Conservation (phyloP, 768 basidiomycete genomes). For the Dentipellis sp. region DNA sequence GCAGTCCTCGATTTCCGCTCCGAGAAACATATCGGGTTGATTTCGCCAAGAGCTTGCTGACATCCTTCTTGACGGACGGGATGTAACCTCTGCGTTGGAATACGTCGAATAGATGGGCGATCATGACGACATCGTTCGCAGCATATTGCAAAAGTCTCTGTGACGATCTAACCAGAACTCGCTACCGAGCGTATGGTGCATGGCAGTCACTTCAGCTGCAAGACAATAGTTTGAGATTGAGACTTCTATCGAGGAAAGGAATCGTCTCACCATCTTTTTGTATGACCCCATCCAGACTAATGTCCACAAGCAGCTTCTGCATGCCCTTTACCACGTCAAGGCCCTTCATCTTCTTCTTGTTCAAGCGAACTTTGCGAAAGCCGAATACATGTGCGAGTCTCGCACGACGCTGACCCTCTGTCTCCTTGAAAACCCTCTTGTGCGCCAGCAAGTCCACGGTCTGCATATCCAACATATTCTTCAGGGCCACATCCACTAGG, state of each 20-base stretch:
- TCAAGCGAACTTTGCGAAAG: slow-evolving; percentile 17
- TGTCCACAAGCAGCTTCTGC: slow-evolving; percentile 20
- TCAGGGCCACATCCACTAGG: slow-evolving; percentile 20
- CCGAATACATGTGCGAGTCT: slow-evolving; percentile 1
- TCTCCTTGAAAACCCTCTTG: slow-evolving; percentile 8
- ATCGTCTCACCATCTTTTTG: slow-evolving; percentile 20
- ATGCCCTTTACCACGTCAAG: slow-evolving; percentile 25
- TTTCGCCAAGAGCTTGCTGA: neutral
- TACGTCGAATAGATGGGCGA: slow-evolving; percentile 19
- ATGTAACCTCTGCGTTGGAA: neutral
- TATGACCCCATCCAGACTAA: slow-evolving; percentile 11
- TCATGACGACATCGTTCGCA: slow-evolving; percentile 28
- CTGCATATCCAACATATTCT: slow-evolving; percentile 31
- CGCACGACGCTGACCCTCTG: neutral
- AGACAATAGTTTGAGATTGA: neutral
- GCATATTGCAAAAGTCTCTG: slow-evolving; percentile 26
- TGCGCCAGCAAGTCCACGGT: slow-evolving; percentile 29
- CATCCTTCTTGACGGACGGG: neutral
- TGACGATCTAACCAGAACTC: slow-evolving; percentile 21
- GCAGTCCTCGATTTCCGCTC: neutral
- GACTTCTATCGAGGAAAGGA: neutral
- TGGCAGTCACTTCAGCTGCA: slow-evolving; percentile 23
- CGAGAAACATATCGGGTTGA: neutral
- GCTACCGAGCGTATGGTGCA: slow-evolving; percentile 22
- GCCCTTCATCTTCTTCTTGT: slow-evolving; percentile 18